Base-by-base conservation (phyloP, 2,329 filamentous ascomycete genomes). In the Aplosporella prunicola region DNA sequence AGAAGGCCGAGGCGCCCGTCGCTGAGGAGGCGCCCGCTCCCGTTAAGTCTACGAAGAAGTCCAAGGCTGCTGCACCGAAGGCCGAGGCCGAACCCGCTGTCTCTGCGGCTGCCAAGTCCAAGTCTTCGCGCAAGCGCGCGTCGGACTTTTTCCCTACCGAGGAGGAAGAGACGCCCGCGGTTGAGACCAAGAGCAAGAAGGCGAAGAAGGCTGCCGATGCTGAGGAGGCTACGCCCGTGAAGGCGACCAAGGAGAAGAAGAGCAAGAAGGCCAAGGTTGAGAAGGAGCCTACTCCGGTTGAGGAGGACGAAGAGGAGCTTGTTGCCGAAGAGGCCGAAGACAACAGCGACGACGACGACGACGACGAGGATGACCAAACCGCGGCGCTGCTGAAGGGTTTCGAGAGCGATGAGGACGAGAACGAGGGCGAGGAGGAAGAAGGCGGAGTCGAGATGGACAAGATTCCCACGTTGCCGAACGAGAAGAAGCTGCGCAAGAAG, bases 371-470 rank as follows among this genome's bases (percentile, higher is more conserved):
- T 25, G 66, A 69, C 48, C 66, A 69, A 48, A 69, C 66, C 20
- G 64, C 63, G n/a, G 66, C 63, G 6, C 57, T 71, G 13, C 62
- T 71, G 17, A 64, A 66, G 43, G 68, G 68, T 37, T 71, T 71
- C 49, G 65, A 66, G 35, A 66, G 61, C 51, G 63, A 62, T 41
- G 53, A 43, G n/a, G 56, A 65, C 32, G 62, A 65, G 34, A 56
- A 57, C 13, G 60, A 62, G 5, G 48, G 48, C 5, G 60, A 59
- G 9, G 58, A 57, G 7, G 58, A 61, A 32, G 57, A 55, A 13
- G 52, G 61, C 20, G 45, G 59, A 29, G 50, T 67, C 22, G 51
- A 59, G 24, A 48, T 62, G 28, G 53, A 63, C 8, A 50, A 53
- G 26, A 38, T 63, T 7, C 58, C 58, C 2, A 43, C 46, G 17